These are phyloP conservation scores for Trypanosoma scelopori DNA, from an alignment of 208 protist genomes.

Conservation along the genomic window DNA sequence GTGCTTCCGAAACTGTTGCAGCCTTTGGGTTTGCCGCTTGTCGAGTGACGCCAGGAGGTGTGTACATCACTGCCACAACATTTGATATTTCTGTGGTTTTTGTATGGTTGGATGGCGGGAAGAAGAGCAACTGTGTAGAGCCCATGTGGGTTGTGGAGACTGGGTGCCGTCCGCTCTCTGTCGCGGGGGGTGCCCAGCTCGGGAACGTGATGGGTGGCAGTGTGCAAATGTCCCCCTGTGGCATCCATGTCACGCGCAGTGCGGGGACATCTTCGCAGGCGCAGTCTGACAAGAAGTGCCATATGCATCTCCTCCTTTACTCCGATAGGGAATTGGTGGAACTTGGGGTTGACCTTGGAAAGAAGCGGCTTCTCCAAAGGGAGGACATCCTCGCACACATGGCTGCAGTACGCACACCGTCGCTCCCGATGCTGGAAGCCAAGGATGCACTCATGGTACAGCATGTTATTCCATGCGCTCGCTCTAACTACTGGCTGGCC, in stretches of 20 bases:
- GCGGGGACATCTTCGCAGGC: conserved; percentile 38
- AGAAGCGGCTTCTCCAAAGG: conserved; percentile 65
- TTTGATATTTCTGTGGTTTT: conserved; percentile 62
- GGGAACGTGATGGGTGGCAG: neutral
- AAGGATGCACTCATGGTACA: conserved; percentile 51
- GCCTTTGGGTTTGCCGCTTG: conserved; percentile 43
- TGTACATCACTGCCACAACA: conserved; percentile 68
- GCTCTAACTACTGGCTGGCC: conserved; percentile 77
- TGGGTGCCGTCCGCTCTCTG: conserved; percentile 26
- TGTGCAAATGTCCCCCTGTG: conserved; percentile 26
- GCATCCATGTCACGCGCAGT: conserved; percentile 74
- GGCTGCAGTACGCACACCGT: conserved; percentile 9
- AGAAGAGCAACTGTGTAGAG: conserved; percentile 67
- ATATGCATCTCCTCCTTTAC: conserved; percentile 78
- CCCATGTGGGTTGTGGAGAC: conserved; percentile 72
- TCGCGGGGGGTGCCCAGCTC: too few relatives aligned
- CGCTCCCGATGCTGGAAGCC: conserved; percentile 4
- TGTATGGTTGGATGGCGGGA: conserved; percentile 74
- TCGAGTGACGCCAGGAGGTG: conserved; percentile 65
- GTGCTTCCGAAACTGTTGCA: conserved; percentile 28
- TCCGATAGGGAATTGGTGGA: conserved; percentile 71
- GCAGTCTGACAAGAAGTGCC: conserved; percentile 72
- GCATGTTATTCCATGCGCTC: conserved; percentile 75
- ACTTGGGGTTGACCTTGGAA: conserved; percentile 70
- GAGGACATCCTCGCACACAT: conserved; percentile 71